phyloP scores from a whole-genome alignment of 257 asterid species.

The Agastache rugosa region DNA sequence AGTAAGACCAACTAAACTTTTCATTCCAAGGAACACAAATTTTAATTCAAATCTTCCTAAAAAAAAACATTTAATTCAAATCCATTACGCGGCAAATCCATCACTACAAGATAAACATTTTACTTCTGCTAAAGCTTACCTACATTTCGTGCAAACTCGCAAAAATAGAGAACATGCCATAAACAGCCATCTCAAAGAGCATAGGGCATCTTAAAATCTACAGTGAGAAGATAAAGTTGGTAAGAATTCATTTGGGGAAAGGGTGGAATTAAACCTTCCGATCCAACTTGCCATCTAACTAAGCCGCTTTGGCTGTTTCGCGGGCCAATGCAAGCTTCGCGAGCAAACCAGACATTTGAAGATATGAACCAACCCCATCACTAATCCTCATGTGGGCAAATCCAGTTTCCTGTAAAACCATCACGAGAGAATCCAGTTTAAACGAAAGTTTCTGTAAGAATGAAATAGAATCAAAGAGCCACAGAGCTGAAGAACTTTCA shows the following conservation, averaged over 20 bases:
- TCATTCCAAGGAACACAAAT: too few relatives aligned
- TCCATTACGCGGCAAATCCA: too few relatives aligned
- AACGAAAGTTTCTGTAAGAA: neutral
- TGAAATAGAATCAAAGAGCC: neutral
- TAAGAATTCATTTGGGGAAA: neutral
- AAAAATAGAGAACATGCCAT: neutral
- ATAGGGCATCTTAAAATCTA: neutral
- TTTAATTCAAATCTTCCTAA: too few relatives aligned
- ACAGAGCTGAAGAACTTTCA: neutral
- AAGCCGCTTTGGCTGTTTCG: conserved; percentile 82
- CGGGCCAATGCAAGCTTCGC: conserved; percentile 76
- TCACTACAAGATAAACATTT: neutral
- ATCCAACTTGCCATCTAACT: conserved; percentile 16
- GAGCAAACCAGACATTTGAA: conserved; percentile 88
- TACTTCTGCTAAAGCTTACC: neutral
- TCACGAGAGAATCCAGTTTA: conserved; percentile 24
- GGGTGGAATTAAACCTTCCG: neutral
- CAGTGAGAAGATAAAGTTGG: neutral
- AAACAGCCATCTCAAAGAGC: neutral
- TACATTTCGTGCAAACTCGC: neutral
- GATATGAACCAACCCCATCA: conserved; percentile 97
- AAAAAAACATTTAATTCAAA: too few relatives aligned
- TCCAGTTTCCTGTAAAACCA: conserved; percentile 78
- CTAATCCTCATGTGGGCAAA: conserved; percentile 97
- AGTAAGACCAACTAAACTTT: too few relatives aligned